Conservation (phyloP, 2,329 filamentous ascomycete species). For the Emergomyces orientalis region DNA sequence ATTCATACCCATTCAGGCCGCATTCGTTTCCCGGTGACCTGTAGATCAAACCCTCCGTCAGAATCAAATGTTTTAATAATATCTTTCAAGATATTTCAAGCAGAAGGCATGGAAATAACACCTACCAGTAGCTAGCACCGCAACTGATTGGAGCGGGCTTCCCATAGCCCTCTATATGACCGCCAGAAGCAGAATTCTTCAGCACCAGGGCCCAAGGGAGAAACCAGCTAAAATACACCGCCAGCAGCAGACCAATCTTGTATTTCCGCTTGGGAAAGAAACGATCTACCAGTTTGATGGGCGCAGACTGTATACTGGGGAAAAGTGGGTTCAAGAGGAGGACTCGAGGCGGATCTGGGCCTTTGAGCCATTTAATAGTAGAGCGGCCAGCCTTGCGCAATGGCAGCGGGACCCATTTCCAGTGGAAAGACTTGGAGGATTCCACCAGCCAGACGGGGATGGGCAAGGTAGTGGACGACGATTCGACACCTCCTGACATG, state of each 20-base stretch:
- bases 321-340: slow-evolving; percentile 40
- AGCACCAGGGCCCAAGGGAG: slow-evolving; percentile 40
- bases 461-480: slow-evolving; percentile 16
- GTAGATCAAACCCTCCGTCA: neutral
- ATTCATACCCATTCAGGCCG: slow-evolving; percentile 47
- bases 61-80: neutral
- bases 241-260: slow-evolving; percentile 34
- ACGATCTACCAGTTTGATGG: slow-evolving; percentile 35
- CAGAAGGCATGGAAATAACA: neutral
- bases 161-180: slow-evolving; percentile 42
- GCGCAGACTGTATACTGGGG: slow-evolving; percentile 39
- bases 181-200: slow-evolving; percentile 37
- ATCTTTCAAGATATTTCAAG: neutral
- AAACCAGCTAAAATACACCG: slow-evolving; percentile 40
- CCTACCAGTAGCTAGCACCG: slow-evolving; percentile 38
- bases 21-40: slow-evolving; percentile 40
- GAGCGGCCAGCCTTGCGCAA: slow-evolving; percentile 37
- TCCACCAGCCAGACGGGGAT: slow-evolving; percentile 42
- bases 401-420: slow-evolving; percentile 40
- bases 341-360: slow-evolving; percentile 38
- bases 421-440: slow-evolving; percentile 39
- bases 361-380: slow-evolving; percentile 39
- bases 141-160: slow-evolving; percentile 39
- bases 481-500: slow-evolving; percentile 5
- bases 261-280: slow-evolving; percentile 40